Base-by-base conservation (phyloP, 179 eudicot species). In the Silene noctiflora region DNA sequence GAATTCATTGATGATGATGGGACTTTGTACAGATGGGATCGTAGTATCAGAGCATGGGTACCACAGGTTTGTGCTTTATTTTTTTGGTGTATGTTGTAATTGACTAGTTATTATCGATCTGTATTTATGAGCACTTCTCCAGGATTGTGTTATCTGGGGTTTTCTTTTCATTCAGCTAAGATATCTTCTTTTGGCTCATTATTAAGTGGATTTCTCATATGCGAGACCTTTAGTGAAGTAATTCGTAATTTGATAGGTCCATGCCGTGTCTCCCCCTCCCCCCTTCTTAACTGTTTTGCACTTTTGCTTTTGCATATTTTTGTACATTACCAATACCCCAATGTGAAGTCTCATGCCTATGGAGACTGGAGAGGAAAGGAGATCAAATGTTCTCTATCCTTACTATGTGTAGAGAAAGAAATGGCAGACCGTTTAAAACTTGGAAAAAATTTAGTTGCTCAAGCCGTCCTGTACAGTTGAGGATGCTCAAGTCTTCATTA, bases 1-100 rank as follows among this genome's bases (percentile, higher is more conserved):
- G 98, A 95, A 83, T 95, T 93, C 67, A 87, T 88, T 21, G 99
- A 95, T 86, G 99, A 95, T 79, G 99, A 95, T 80, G 99, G 99
- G 69, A 95, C 99, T 16, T 80, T 72, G 12, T 95, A 95, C 84
- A 95, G 86, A 83, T 95, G 99, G 99, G 91, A 93, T 78, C 88
- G 88, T 24, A 77, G 72, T 75, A 89, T 90, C 68, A 84, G 93
- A 85, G 97, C 87, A 67, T 95, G 97, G 95, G 96, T 91, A 77
- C 99, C 99, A 69, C 99, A 95, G 97, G 99, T 91, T 46, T 67
- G 81, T 80, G 78, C 74, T 74, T 62, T 39, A 39, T 22, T 69
- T 46, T 71, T 42, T 14, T 75, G 78, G 25, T 62, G 59, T 21
- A 8, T 51, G 11, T 62, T 17, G 33, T n/a, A 25, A 24, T 24